A percentile compares a stretch with the other conserved stretches of the same genome.
These are phyloP conservation scores for Coffea canephora DNA, from an alignment of 257 asterid genomes.

Conservation along the genomic window DNA sequence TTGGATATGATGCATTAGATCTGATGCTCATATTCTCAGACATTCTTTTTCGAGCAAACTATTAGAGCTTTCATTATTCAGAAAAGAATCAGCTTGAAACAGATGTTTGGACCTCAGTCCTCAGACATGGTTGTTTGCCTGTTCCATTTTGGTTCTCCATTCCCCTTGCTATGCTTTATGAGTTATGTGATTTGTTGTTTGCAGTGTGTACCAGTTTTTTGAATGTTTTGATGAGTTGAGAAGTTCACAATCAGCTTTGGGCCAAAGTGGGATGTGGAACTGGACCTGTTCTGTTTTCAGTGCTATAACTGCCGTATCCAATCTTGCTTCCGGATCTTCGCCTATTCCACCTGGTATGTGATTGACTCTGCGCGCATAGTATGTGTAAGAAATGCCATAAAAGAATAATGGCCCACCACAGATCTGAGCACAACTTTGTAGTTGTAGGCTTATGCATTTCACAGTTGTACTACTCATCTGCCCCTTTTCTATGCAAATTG, in stretches of 20 bases:
- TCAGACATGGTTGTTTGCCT: neutral
- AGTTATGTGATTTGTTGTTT: conserved; percentile 21
- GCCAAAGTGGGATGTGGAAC: conserved; percentile 94
- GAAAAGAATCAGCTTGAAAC: too few relatives aligned
- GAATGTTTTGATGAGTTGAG: conserved; percentile 95
- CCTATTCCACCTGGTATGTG: conserved; percentile 71
- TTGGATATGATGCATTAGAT: neutral
- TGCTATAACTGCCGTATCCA: conserved; percentile 94
- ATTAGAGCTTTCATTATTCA: too few relatives aligned
- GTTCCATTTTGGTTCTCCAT: conserved; percentile 5
- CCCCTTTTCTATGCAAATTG: neutral
- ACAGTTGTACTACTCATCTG: neutral
- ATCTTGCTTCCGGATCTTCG: conserved; percentile 93
- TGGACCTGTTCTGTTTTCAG: conserved; percentile 95
- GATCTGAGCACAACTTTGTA: neutral
- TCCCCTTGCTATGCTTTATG: conserved; percentile 24
- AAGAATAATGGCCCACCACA: neutral
- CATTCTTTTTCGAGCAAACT: neutral
- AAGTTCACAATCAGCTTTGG: conserved; percentile 90
- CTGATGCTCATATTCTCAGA: neutral
- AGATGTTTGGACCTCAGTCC: neutral
- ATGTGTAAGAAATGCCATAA: neutral
- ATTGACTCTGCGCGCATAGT: neutral
- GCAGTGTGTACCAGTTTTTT: conserved; percentile 97
- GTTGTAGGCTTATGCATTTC: neutral